phyloP scores from a whole-genome alignment of 257 asterid species.

The Echites panduratus region DNA sequence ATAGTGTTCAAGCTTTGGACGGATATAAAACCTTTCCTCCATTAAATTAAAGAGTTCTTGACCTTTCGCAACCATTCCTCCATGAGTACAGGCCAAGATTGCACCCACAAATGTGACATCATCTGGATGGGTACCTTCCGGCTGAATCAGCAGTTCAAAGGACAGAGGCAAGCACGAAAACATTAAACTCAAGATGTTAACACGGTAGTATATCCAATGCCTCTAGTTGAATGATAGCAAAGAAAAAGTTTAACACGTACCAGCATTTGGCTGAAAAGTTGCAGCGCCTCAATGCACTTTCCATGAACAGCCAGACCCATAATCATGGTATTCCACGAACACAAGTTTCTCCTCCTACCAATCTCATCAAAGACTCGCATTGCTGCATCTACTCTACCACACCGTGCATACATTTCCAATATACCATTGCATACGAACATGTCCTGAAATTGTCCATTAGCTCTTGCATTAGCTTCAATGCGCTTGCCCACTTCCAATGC shows the following conservation, averaged over 20 bases:
- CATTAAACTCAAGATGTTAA: not conserved
- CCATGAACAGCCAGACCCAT: constrained; percentile 88
- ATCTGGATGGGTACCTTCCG: constrained; percentile 52
- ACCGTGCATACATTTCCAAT: constrained; percentile 64
- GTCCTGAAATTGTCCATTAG: constrained; percentile 46
- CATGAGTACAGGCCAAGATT: constrained; percentile 80
- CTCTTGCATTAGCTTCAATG: constrained; percentile 69
- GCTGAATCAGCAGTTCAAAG: constrained; percentile 34
- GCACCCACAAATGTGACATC: constrained; percentile 84
- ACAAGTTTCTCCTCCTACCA: constrained; percentile 51
- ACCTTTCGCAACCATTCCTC: constrained; percentile 56
- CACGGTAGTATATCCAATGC: no score
- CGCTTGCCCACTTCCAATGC: constrained; percentile 73
- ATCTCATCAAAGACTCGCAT: constrained; percentile 57
- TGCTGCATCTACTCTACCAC: constrained; percentile 71
- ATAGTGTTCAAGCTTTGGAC: constrained; percentile 43
- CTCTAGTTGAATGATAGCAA: no score
- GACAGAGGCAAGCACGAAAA: not conserved
- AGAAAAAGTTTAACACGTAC: constrained; percentile 32
- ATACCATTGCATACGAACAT: constrained; percentile 60
- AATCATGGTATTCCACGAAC: constrained; percentile 79
- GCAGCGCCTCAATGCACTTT: constrained; percentile 51
- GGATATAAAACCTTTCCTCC: not conserved
- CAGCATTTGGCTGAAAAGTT: constrained; percentile 54
- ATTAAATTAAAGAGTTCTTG: constrained; percentile 15